Conservation (phyloP, 2,329 filamentous ascomycete genomes). For the Diaporthe velutina region DNA sequence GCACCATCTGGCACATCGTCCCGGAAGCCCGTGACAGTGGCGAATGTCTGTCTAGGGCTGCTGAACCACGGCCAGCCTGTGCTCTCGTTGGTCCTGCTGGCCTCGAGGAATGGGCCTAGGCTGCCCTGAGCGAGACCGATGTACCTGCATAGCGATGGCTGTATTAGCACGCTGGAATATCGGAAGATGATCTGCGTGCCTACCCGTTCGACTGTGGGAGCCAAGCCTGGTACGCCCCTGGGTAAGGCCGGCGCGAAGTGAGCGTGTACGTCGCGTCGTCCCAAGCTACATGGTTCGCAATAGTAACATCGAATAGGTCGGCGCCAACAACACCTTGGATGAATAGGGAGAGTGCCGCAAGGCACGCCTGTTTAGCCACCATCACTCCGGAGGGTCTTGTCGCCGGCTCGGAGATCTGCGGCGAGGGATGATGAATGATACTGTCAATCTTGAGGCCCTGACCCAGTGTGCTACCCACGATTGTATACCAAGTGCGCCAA, state of each 20-base stretch:
- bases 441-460: no score
- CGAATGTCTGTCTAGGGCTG: neutral
- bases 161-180: neutral
- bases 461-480: neutral
- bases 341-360: neutral
- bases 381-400: neutral
- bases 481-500: neutral
- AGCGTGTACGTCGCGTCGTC: neutral
- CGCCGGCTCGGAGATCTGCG: neutral
- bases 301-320: neutral
- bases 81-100: neutral
- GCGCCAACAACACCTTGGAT: neutral
- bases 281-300: neutral
- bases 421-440: neutral
- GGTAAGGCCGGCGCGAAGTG: neutral
- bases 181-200: no score
- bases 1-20: neutral
- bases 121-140: neutral
- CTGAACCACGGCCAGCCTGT: neutral
- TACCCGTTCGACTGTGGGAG: neutral
- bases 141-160: neutral
- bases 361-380: neutral
- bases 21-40: neutral
- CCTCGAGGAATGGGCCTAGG: conserved; percentile 6
- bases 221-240: neutral